These are phyloP conservation scores for Esteya vermicola DNA, from an alignment of 2,329 filamentous ascomycete species.

Conservation along the genomic window DNA sequence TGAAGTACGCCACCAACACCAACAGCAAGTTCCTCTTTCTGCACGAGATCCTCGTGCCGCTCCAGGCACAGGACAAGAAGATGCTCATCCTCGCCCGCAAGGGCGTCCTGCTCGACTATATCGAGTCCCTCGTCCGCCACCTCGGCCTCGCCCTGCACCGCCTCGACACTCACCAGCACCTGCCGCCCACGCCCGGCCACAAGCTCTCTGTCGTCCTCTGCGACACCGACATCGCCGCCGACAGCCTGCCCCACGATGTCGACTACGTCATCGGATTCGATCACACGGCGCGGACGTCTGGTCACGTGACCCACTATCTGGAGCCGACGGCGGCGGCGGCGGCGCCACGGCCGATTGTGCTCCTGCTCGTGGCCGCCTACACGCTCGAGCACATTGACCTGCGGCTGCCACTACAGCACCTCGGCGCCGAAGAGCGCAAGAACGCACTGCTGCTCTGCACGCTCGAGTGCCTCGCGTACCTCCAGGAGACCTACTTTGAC, in stretches of 20 bases:
- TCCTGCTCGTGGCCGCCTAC: slow-evolving; percentile 33
- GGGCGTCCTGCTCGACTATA: slow-evolving; percentile 32
- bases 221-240: slow-evolving; percentile 22
- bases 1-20: slow-evolving; percentile 38
- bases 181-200: slow-evolving; percentile 1
- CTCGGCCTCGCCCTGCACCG: slow-evolving; percentile 19
- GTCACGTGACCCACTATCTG: slow-evolving; percentile 14
- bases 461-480: slow-evolving; percentile 25
- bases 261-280: slow-evolving; percentile 42
- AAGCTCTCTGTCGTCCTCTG: slow-evolving; percentile 26
- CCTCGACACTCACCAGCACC: slow-evolving; percentile 15
- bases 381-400: slow-evolving; percentile 42
- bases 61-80: slow-evolving; percentile 28
- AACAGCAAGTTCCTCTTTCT: slow-evolving; percentile 49
- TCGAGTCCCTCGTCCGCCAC: slow-evolving; percentile 32
- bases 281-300: slow-evolving; percentile 28
- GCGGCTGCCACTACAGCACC: slow-evolving; percentile 21
- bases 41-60: slow-evolving; percentile 34
- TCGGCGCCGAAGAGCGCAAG: slow-evolving; percentile 30
- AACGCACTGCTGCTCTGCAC: slow-evolving; percentile 23
- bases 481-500: slow-evolving; percentile 17
- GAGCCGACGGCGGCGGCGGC: not conserved
- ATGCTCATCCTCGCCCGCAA: slow-evolving; percentile 40
- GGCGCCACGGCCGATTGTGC: slow-evolving; percentile 24
- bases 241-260: slow-evolving; percentile 23